Evolutionary conservation across 108 stramenopile species (phyloP).

Genomic region (Cyclotella baltica): DNA sequence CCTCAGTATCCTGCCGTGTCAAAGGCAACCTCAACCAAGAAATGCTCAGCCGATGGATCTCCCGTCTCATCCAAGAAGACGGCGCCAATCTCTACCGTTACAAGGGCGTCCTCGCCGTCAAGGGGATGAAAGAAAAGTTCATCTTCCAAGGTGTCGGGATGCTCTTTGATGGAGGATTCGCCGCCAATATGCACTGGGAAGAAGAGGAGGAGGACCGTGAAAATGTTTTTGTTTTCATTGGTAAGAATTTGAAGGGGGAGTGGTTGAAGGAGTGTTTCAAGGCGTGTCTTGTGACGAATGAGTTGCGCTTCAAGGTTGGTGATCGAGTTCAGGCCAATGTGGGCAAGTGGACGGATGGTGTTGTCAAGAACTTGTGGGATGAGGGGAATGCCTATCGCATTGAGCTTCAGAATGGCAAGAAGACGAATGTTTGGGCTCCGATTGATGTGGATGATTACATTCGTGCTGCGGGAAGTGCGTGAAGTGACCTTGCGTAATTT

Average conservation of each 20-base stretch:
- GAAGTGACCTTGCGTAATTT: too few relatives aligned
- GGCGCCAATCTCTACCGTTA: slow-evolving; percentile 92
- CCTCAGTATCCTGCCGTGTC: slow-evolving; percentile 68
- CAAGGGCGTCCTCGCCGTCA: slow-evolving; percentile 93
- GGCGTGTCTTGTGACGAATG: slow-evolving; percentile 62
- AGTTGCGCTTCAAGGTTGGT: slow-evolving; percentile 75
- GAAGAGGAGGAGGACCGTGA: slow-evolving; percentile 62
- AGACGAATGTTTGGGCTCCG: slow-evolving; percentile 80
- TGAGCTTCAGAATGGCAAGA: slow-evolving; percentile 56
- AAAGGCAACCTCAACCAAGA: slow-evolving; percentile 71
- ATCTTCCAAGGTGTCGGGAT: slow-evolving; percentile 96
- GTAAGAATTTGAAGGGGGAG: slow-evolving; percentile 79
- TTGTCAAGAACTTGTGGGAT: slow-evolving; percentile 75
- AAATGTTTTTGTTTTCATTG: slow-evolving; percentile 90
- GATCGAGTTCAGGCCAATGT: slow-evolving; percentile 68
- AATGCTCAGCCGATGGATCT: slow-evolving; percentile 73
- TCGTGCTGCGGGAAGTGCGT: slow-evolving; percentile 32
- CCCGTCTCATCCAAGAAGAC: slow-evolving; percentile 74
- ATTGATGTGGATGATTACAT: slow-evolving; percentile 81
- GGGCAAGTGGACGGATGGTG: slow-evolving; percentile 58
- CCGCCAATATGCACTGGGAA: slow-evolving; percentile 40
- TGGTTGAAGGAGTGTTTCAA: slow-evolving; percentile 68
- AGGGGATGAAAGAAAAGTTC: slow-evolving; percentile 86
- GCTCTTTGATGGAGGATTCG: slow-evolving; percentile 78
- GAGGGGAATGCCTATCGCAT: slow-evolving; percentile 89